A percentile compares a stretch with the other conserved stretches of the same genome.
Evolutionary conservation across 345 rosid species (phyloP).

Genomic region (Hibiscus mutabilis): DNA sequence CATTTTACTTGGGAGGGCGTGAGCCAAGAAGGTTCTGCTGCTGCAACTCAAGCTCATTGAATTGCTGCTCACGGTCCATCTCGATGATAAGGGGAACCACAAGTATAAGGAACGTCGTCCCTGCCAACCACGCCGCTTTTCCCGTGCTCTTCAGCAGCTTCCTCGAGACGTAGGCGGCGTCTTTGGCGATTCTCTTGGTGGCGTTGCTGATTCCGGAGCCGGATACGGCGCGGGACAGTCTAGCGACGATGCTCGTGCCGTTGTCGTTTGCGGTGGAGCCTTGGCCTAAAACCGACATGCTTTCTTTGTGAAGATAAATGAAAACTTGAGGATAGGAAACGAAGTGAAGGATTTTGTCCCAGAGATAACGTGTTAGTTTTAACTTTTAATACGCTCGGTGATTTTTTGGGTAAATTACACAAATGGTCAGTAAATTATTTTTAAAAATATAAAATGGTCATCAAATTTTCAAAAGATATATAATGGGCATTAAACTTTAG

Average conservation of each 20-base stretch:
- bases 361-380: background rate
- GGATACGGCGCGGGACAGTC: slow-evolving; percentile 16
- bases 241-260: slow-evolving; percentile 16
- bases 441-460: too few species aligned
- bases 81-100: slow-evolving; percentile 63
- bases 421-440: too few species aligned
- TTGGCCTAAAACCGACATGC: background rate
- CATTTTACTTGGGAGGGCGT: slow-evolving; percentile 31
- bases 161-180: slow-evolving; percentile 42
- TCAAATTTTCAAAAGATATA: too few species aligned
- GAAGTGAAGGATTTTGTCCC: background rate
- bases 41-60: slow-evolving; percentile 56
- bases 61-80: slow-evolving; percentile 69
- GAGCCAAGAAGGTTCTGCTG: slow-evolving; percentile 69
- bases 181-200: slow-evolving; percentile 41
- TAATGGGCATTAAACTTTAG: too few species aligned
- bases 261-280: background rate
- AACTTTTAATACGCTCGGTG: too few species aligned
- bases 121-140: slow-evolving; percentile 81
- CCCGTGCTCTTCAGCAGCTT: slow-evolving; percentile 67
- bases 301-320: background rate
- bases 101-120: slow-evolving; percentile 61
- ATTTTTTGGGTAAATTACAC: too few species aligned
- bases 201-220: slow-evolving; percentile 22
- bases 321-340: background rate